Evolutionary conservation across 768 basidiomycete genomes (phyloP), one percentile per base, ranked within the genome.

Genomic region (Leccinum truebloodii): DNA sequence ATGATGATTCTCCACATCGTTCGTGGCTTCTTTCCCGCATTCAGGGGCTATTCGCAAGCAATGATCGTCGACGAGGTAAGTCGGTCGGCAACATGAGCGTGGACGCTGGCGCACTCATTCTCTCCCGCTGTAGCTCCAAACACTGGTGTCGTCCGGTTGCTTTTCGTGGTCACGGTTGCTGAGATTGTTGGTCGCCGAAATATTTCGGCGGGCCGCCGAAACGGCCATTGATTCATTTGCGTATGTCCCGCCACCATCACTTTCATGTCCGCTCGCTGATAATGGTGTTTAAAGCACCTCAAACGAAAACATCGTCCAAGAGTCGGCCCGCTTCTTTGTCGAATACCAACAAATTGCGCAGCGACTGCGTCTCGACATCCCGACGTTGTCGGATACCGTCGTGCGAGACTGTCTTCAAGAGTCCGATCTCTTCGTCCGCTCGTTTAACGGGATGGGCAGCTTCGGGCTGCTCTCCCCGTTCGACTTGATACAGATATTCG

Each of bases 11-110:
- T 92, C 65, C 89, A 91, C 72, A 74, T 92, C 55, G 66, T 87
- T 59, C 83, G 89, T 65, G 92, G 90, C 62, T 76, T 88, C 60
- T 86, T 92, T 69, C 91, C 91, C 37, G 92, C 90, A 10, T 88
- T 89, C 73, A 84, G 89, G 75, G 88, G 89, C 62, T 93, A 91
- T 78, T 92, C 92, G 9, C 92, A 93, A 80, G 90, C 90, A 57
- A 75, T 90, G 73, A 89, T 93, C 65, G 86, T 93, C 64, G 87
- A 94, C 75, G 90, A 94, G 83, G 91, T 88, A 56, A 35, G 86
- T 73, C 41, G 58, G 24, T 54, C 59, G 44, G 54, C 56, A 62
- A 62, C 62, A 64, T 28, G 35, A 61, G 34, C 52, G 41, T 35
- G 57, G 59, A 20, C n/a, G 22, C 39, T 55, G 32, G 55, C 48